phyloP scores from a whole-genome alignment of 805 yeast species.

The Candida tammaniensis region DNA sequence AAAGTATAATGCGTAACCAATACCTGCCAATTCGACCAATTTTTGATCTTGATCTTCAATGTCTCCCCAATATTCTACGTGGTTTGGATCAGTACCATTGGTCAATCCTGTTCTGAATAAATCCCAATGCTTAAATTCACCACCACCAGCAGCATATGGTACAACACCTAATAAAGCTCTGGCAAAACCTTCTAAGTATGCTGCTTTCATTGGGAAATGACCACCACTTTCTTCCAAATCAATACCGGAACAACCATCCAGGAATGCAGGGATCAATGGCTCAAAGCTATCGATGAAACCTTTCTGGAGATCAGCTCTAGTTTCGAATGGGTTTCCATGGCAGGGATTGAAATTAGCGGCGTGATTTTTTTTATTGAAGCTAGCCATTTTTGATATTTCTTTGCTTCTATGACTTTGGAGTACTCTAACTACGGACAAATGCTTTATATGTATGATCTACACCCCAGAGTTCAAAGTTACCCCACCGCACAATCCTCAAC shows the following conservation, averaged over 20 bases:
- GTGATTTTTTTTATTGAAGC: neutral
- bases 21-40: slow-evolving; percentile 28
- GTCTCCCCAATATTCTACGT: slow-evolving; percentile 26
- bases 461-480: too few species aligned
- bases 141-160: slow-evolving; percentile 20
- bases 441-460: too few species aligned
- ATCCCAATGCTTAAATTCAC: slow-evolving; percentile 19
- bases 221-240: slow-evolving; percentile 19
- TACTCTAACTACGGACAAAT: too few species aligned
- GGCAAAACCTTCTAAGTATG: slow-evolving; percentile 25
- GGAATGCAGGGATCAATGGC: slow-evolving; percentile 12
- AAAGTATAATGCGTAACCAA: slow-evolving; percentile 22
- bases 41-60: slow-evolving; percentile 19
- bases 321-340: slow-evolving; percentile 6
- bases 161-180: slow-evolving; percentile 29
- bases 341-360: slow-evolving; percentile 4
- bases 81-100: slow-evolving; percentile 25
- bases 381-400: neutral
- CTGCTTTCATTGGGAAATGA: slow-evolving; percentile 18
- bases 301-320: slow-evolving; percentile 8
- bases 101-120: slow-evolving; percentile 20
- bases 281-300: slow-evolving; percentile 8
- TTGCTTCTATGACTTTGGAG: too few species aligned
- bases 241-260: slow-evolving; percentile 15
- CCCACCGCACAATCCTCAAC: too few species aligned